phyloP scores from a whole-genome alignment of 2,329 filamentous ascomycete genomes.

The Colletotrichum cuscutae region DNA sequence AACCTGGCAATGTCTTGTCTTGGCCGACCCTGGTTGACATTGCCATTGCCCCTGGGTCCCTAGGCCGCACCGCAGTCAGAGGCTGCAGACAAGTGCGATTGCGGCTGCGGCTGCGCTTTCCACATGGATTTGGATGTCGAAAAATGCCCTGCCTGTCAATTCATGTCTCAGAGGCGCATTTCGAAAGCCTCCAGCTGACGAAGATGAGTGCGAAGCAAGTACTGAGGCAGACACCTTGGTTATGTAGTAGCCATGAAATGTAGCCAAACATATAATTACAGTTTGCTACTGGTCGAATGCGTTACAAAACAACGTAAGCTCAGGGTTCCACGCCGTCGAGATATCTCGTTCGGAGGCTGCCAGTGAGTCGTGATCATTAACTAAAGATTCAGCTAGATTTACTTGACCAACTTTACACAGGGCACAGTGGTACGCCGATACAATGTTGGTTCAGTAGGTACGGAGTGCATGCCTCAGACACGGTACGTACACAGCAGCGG shows the following conservation, averaged over 20 bases:
- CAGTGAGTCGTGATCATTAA: not conserved
- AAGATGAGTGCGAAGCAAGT: not conserved
- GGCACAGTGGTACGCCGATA: not conserved
- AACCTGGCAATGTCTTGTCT: not conserved
- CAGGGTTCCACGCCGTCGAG: not conserved
- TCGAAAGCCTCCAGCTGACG: not conserved
- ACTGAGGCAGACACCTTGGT: not conserved
- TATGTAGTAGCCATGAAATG: not conserved
- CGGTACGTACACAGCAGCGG: not conserved
- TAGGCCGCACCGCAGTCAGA: not conserved
- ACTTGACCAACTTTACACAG: not conserved
- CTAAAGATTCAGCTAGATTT: not conserved
- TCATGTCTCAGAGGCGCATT: not conserved
- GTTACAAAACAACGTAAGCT: not conserved
- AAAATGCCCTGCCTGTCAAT: not conserved
- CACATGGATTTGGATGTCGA: not conserved
- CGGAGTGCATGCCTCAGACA: not conserved
- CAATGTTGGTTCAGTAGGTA: not conserved
- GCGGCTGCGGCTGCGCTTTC: constrained; percentile 22
- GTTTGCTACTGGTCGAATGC: not conserved
- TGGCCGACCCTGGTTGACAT: not conserved
- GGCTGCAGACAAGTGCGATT: constrained; percentile 10
- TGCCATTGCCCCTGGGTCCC: not conserved
- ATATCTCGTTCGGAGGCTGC: constrained; percentile 10
- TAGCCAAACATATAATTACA: not conserved